Evolutionary conservation across 352 stramenopile genomes (phyloP).

Genomic region (Ochromonadaceae sp.): DNA sequence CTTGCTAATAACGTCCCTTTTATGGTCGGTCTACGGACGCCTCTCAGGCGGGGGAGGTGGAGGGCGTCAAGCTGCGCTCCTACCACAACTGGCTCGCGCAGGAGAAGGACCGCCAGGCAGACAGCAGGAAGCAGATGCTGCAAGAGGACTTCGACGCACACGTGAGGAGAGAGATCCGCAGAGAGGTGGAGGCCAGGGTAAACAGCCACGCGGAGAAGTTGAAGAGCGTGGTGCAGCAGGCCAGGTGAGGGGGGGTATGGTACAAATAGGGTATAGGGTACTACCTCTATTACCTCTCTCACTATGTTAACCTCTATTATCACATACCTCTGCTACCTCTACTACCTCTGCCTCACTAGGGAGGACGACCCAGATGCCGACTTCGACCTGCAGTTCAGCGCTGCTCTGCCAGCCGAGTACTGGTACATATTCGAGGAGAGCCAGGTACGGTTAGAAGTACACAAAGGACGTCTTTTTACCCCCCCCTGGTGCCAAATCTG

Average conservation of each 20-base stretch:
- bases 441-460: no score
- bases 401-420: background rate
- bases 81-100: constrained; percentile 7
- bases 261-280: no score
- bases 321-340: background rate
- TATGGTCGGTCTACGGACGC: no score
- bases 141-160: background rate
- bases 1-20: no score
- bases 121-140: background rate
- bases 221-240: no score
- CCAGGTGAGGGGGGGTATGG: no score
- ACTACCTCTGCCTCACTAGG: background rate
- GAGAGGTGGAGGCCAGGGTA: background rate
- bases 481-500: no score
- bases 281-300: background rate
- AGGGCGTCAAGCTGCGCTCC: background rate
- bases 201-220: background rate
- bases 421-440: constrained; percentile 16
- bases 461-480: no score
- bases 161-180: background rate
- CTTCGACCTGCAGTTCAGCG: background rate
- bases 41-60: background rate
- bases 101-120: background rate
- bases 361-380: no score
- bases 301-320: background rate